phyloP scores from a whole-genome alignment of 805 yeast genomes.

The Spathaspora girioi region DNA sequence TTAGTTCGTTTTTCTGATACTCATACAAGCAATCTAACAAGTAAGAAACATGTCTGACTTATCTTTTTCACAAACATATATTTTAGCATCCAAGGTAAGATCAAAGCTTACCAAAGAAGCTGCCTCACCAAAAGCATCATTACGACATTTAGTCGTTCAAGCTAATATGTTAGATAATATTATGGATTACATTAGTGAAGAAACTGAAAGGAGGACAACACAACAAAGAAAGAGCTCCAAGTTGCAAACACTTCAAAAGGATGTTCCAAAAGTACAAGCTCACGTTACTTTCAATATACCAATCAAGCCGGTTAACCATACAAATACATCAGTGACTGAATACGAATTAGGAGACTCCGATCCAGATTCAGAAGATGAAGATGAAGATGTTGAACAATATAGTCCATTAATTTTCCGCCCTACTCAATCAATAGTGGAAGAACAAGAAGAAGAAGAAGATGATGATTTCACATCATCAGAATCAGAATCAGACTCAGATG shows the following conservation, averaged over 20 bases:
- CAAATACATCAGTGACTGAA: slow-evolving; percentile 29
- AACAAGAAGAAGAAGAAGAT: slow-evolving; percentile 8
- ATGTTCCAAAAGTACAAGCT: slow-evolving; percentile 1
- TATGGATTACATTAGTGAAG: slow-evolving; percentile 47
- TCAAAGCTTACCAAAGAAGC: slow-evolving; percentile 62
- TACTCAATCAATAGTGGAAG: background rate
- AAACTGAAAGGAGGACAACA: slow-evolving; percentile 22
- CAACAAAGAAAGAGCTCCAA: slow-evolving; percentile 9
- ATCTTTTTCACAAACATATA: slow-evolving; percentile 51
- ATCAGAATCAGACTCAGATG: slow-evolving; percentile 12
- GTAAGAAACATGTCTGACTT: slow-evolving; percentile 8
- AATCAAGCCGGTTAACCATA: background rate
- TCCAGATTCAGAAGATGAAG: slow-evolving; percentile 25
- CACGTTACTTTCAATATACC: slow-evolving; percentile 12
- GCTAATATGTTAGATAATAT: slow-evolving; percentile 67
- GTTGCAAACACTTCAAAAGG: slow-evolving; percentile 2
- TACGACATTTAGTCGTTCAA: slow-evolving; percentile 60
- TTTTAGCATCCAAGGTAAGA: slow-evolving; percentile 63
- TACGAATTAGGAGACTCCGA: slow-evolving; percentile 35
- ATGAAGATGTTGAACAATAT: slow-evolving; percentile 9
- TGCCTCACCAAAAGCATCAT: slow-evolving; percentile 49
- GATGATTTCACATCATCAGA: slow-evolving; percentile 4
- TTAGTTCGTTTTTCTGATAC: background rate
- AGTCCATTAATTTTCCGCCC: background rate
- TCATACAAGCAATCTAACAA: background rate